Percentiles rank a stretch among this genome's conserved stretches.
Evolutionary conservation across 2,329 filamentous ascomycete genomes (phyloP).

Genomic region (Chaetomiaceae sp.): DNA sequence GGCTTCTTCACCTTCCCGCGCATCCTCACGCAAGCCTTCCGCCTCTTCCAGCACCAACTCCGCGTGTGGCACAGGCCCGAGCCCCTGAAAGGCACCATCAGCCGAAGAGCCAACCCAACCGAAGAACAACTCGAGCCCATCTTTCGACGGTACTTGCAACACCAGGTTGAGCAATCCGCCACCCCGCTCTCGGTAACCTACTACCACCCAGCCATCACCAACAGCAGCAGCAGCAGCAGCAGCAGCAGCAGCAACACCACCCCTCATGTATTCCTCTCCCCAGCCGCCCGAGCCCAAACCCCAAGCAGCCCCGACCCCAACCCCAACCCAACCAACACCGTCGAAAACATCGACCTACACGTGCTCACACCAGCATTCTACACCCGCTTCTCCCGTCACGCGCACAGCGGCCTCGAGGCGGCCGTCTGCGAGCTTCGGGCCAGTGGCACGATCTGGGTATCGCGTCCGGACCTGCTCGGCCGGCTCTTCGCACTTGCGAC

Average conservation of each 20-base stretch:
- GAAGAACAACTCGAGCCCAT: constrained; percentile 46
- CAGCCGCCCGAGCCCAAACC: too few species aligned
- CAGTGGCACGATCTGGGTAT: constrained; percentile 55
- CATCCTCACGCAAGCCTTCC: constrained; percentile 57
- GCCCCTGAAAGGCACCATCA: constrained; percentile 52
- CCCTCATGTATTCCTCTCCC: background rate
- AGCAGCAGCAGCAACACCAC: too few species aligned
- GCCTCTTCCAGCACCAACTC: constrained; percentile 51
- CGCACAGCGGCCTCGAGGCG: constrained; percentile 54
- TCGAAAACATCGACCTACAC: constrained; percentile 48
- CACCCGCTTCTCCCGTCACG: constrained; percentile 59
- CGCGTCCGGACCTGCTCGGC: constrained; percentile 49
- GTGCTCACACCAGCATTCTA: constrained; percentile 65
- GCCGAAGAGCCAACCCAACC: constrained; percentile 46
- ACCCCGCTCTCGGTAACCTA: constrained; percentile 34
- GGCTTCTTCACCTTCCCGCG: constrained; percentile 62
- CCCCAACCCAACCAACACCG: background rate
- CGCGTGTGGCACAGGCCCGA: constrained; percentile 64
- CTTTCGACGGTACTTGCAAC: constrained; percentile 46
- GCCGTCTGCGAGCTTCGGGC: constrained; percentile 57
- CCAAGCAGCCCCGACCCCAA: too few species aligned
- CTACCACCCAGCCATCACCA: too few species aligned
- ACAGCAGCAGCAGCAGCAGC: too few species aligned
- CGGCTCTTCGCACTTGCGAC: constrained; percentile 34
- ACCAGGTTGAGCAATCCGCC: constrained; percentile 46